Conservation (phyloP, 805 yeast genomes). For the Zygosaccharomyces kombuchaensis region DNA sequence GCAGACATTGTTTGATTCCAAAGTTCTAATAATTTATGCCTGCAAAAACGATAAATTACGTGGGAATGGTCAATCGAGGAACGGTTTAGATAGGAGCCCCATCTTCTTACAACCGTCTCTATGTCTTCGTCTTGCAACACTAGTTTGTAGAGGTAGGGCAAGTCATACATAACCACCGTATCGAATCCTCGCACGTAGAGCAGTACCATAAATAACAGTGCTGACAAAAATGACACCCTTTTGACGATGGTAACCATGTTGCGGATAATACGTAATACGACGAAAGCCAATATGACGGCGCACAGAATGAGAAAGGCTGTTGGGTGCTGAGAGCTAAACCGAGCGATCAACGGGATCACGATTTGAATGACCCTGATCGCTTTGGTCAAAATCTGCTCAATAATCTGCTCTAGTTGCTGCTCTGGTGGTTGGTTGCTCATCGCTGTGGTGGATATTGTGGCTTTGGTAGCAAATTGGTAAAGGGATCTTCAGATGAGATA, state of each 20-base stretch:
- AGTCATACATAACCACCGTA: conserved; percentile 19
- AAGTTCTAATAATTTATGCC: background rate
- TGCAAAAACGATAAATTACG: conserved; percentile 1
- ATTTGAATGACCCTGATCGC: conserved; percentile 18
- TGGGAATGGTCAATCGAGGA: conserved; percentile 8
- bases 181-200: conserved; percentile 36
- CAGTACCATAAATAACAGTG: conserved; percentile 22
- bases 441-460: background rate
- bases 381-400: conserved; percentile 10
- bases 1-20: background rate
- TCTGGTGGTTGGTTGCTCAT: conserved; percentile 11
- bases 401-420: conserved; percentile 11
- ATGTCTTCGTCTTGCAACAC: conserved; percentile 8
- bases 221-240: conserved; percentile 16
- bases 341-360: conserved; percentile 16
- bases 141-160: conserved; percentile 18
- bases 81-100: conserved; percentile 12
- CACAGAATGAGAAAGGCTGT: conserved; percentile 24
- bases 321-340: conserved; percentile 33
- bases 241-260: conserved; percentile 32
- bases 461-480: background rate
- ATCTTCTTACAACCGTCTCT: conserved; percentile 9
- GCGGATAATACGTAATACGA: conserved; percentile 29
- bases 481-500: background rate
- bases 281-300: conserved; percentile 19